Base-by-base conservation (phyloP, 257 asterid species). In the Ilex aquifolium region DNA sequence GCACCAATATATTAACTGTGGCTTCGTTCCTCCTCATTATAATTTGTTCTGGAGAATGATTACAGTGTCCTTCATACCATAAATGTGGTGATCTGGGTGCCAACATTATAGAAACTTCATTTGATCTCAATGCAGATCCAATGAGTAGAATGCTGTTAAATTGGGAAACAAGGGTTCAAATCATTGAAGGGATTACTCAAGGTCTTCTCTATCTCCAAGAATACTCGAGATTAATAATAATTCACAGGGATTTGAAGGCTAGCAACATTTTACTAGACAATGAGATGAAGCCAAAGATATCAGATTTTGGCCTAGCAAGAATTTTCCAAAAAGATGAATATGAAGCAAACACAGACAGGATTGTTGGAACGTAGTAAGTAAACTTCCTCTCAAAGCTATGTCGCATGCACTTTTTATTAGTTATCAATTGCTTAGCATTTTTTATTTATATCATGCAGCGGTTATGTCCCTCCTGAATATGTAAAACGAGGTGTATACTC, bases 171-270 rank as follows among this genome's bases (percentile, higher is more conserved):
- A 61, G 79, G 0, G 68, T 69, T 44, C 54, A 65, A 2, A 75
- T 79, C 42, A 72, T 79, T n/a, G 79, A 66, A 63, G 84, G 84
- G 6, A 27, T 79, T 61, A 72, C 74, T 60, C 84, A 79, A 75
- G 84, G 84, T 56, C 78, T 79, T 44, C 32, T 79, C 46, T 75
- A 79, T 65, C 78, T 75, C 63, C 80, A 79, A 54, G 76, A 79
- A 60, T 79, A 72, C 73, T 79, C 84, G 29, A 53, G 27, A 48
- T 65, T 70, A 40, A 79, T 72, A 59, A 69, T 79, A 40, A 69
- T 79, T 50, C 81, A 75, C 48, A 75, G 79, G 57, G 84, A 75
- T 70, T 52, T 76, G 57, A 76, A 76, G 57, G 69, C 74, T 44
- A 76, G 80, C 74, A 76, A 76, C 36, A 76, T 76, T 21, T 57